Evolutionary conservation across 768 basidiomycete species (phyloP), one percentile per base, ranked within the genome.

Genomic region (Gymnopilus junonius): DNA sequence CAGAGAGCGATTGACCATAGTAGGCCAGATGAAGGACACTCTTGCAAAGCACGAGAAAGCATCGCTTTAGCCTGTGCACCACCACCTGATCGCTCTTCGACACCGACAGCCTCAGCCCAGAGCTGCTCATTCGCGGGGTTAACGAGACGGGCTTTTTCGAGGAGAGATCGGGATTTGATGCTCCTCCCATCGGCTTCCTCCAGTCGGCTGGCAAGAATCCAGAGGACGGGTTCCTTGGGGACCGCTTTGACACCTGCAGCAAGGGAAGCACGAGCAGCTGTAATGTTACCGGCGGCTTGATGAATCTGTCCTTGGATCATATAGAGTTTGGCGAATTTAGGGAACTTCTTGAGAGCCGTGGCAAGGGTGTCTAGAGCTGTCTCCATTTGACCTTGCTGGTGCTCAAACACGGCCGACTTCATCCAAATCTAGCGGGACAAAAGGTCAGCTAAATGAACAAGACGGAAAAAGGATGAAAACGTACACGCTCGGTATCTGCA

Each of bases 281-380:
- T 53, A 50, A 82, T 78, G 56, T 91, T 85, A n/a, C 81, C 79
- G 42, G 82, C 82, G 21, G 85, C 76, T 65, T 91, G 85, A 65
- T 90, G 83, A 14, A 99, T 95, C 71, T 98, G 97, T 1, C 95
- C 97, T 78, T 98, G 93, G 65, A 99, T 91, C 93, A 98, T 94
- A 79, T 99, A 96, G 1, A 98, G 76, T 77, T 99, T 99, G 51
- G 94, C 83, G 70, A 93, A 96, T 65, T 88, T 87, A 1, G 94
- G 91, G 84, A 93, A 99, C 73, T 91, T 95, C 55, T 78, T 75
- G 29, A 98, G 82, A 0, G 94, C 97, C 2, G 84, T 81, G 15
- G 86, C 78, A 11, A 95, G 82, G 0, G 91, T 94, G 64, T 87
- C 80, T 20, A 98, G 83, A 0, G 97, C 95, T 1, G 82, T 84